Evolutionary conservation across 2,329 filamentous ascomycete species (phyloP).

Genomic region (Penicillium italicum): DNA sequence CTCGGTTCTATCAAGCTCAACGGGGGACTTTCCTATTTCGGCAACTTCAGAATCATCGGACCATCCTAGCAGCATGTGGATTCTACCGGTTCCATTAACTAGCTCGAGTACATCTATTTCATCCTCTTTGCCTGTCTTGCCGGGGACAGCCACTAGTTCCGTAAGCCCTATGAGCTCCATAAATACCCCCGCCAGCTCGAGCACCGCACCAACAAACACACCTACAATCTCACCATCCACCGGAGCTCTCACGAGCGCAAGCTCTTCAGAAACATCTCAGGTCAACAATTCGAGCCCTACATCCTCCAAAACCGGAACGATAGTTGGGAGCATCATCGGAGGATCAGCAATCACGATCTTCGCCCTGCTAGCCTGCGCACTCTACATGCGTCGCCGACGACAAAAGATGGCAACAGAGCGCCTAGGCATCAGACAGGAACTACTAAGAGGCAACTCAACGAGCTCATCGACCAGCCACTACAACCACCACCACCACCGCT

Average conservation of each 20-base stretch:
- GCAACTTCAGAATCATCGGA: neutral
- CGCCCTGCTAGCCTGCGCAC: constrained; percentile 21
- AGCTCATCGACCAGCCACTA: constrained; percentile 9
- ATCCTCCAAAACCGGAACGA: constrained; percentile 15
- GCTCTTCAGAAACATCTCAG: neutral
- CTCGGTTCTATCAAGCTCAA: neutral
- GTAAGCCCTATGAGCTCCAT: neutral
- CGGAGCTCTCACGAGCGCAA: neutral
- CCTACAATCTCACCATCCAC: neutral
- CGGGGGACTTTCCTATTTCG: neutral
- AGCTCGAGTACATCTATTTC: neutral
- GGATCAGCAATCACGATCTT: constrained; percentile 25
- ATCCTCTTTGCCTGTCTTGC: neutral
- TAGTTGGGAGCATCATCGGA: constrained; percentile 32
- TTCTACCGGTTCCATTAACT: neutral
- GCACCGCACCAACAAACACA: neutral
- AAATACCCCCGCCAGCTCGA: neutral
- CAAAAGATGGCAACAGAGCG: constrained; percentile 5
- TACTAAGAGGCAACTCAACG: constrained; percentile 17
- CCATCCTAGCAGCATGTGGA: neutral
- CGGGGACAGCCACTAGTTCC: neutral
- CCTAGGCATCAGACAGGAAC: constrained; percentile 16
- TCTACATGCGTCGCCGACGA: constrained; percentile 25
- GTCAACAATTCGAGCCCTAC: neutral
- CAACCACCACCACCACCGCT: constrained; percentile 7